Evolutionary conservation across 345 rosid species (phyloP), one percentile per base, ranked within the genome.

Genomic region (Trapa incisa): DNA sequence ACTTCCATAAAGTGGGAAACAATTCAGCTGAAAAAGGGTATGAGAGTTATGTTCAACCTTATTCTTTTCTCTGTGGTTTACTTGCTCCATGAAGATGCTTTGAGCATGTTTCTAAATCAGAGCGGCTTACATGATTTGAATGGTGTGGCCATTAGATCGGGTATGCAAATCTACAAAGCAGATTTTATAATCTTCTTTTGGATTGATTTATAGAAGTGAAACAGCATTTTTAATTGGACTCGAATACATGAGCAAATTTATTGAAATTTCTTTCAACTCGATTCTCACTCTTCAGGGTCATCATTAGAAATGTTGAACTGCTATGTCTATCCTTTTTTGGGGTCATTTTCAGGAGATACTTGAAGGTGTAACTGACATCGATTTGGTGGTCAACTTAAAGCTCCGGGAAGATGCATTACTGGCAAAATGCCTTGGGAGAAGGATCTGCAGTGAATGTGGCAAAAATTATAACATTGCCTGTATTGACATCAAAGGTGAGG

Each of bases 391-490:
- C 53, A 94, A 94, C 81, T 74, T 94, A 62, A 85, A 85, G 91
- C 99, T 91, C 57, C 72, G 75, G 50, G 89, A 91, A 80, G 97
- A 89, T 76, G 99, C 93, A 0, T 78, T 94, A 63, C 84, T 94
- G 47, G 97, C 93, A 3, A 94, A 94, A 79, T 94, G 99, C 79
- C 84, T 94, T 32, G 99, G 97, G 53, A 84, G 99, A 75, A 87
- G 99, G 75, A 94, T 84, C 38, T 94, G 99, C 67, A 83, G 89
- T 8, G 87, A 91, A 47, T 94, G 99, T 73, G 91, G 97, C 68
- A 87, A 77, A 68, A 94, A 91, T 82, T 94, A 85, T 67, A 94
- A 94, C 42, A 73, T 94, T 69, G 99, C 99, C 1, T 80, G 84
- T 61, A 87, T 94, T 70, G 91, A 94, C 80, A 80, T 94, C 77